Base-by-base conservation (phyloP, 345 rosid genomes). In the Jatropha curcas region DNA sequence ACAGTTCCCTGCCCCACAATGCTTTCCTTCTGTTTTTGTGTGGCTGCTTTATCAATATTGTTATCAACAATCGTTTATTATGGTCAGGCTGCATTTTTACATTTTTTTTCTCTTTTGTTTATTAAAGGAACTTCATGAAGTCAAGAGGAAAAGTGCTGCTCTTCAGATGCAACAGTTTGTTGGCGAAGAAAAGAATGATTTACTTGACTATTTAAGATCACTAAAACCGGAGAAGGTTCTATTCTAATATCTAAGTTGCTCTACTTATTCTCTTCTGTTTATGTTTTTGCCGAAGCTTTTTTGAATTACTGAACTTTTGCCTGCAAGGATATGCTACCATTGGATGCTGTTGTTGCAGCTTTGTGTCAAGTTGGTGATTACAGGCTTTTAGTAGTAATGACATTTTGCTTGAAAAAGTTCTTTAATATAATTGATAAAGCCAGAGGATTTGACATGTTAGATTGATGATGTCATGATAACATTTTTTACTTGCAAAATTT, bases 151-250 rank as follows among this genome's bases (percentile, higher is more conserved):
- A 83, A 94, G 82, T 68, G 92, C 91, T 69, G 98, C 98, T 71
- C 90, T 94, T 79, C 98, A 92, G 75, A 92, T 94, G 98, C 98
- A 92, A 76, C 98, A 90, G 76, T 92, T 94, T 83, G 98, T 94
- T 61, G 96, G 98, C 0, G 98, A 94, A 88, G 98, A 94, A 86
- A 90, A 89, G 88, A 94, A 94, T 76, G 98, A 94, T 86, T 78
- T 92, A 74, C 81, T 94, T 76, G 98, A 94, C 85, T 94, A 92
- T 81, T 83, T 94, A 81, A 85, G 98, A 81, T 94, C 98, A 6
- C 76, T 94, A 65, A 89, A 89, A 79, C 98, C 98, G 39, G 98
- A 94, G 80, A 94, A 94, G 98, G 98, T 94, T 71, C 60, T 17
- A 5, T 14, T 56, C n/a, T 73, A 52, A 43, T 77, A 52, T 62